These are phyloP conservation scores for Hemileccinum hortonii DNA, from an alignment of 1,284 basidiomycete genomes.

Conservation along the genomic window DNA sequence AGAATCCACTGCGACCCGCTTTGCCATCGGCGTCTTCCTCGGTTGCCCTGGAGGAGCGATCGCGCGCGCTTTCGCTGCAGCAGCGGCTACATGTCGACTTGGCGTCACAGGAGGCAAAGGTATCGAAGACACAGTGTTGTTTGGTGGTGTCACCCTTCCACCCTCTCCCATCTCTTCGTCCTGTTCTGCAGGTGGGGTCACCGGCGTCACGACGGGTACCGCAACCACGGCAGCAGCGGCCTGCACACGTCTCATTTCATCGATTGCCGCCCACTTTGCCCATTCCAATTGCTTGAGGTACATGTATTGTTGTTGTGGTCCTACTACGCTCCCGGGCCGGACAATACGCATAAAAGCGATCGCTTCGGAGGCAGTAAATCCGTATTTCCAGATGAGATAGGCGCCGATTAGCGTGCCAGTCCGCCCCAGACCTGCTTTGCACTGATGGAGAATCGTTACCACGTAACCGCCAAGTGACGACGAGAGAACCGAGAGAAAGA, in stretches of 20 bases:
- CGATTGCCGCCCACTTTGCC: constrained; percentile 88
- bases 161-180: constrained; percentile 53
- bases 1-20: constrained; percentile 56
- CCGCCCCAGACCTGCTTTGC: constrained; percentile 90
- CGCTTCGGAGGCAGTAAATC: constrained; percentile 97
- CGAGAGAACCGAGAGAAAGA: constrained; percentile 16
- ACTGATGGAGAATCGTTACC: constrained; percentile 47
- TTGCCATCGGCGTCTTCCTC: constrained; percentile 78
- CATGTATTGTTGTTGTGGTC: constrained; percentile 93
- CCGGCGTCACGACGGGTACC: constrained; percentile 64
- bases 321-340: constrained; percentile 94
- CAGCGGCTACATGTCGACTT: constrained; percentile 67
- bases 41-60: constrained; percentile 80
- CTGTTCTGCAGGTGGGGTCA: constrained; percentile 73
- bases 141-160: constrained; percentile 39
- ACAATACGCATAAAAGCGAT: constrained; percentile 99
- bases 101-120: constrained; percentile 73
- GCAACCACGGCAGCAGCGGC: constrained; percentile 42
- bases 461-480: constrained; percentile 12
- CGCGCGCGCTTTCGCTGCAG: constrained; percentile 62
- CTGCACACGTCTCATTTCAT: constrained; percentile 61
- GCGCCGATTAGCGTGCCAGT: constrained; percentile 97
- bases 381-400: constrained; percentile 98
- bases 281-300: constrained; percentile 94
- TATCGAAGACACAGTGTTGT: constrained; percentile 32